A percentile compares a stretch with the other conserved stretches of the same genome.
These are phyloP conservation scores for Ramalina intermedia DNA, from an alignment of 495 filamentous ascomycete species.

Conservation along the genomic window DNA sequence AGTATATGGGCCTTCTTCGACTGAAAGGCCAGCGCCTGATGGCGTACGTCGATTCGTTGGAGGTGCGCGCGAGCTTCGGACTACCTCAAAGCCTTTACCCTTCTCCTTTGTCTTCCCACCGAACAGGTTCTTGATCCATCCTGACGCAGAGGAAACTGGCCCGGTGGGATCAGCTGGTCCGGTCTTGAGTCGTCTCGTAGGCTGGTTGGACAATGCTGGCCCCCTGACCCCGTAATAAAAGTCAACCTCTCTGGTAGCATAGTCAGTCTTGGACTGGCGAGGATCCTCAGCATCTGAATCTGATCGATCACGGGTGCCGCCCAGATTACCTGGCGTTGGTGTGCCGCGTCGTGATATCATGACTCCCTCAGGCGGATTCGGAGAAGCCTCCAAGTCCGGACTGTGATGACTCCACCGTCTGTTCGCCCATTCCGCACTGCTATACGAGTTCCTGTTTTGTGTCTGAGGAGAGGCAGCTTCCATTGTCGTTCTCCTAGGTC, in stretches of 20 bases:
- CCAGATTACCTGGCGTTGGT: constrained; percentile 37
- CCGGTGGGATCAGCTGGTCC: constrained; percentile 91
- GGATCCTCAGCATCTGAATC: constrained; percentile 33
- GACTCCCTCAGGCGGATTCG: constrained; percentile 29
- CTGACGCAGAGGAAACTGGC: constrained; percentile 71
- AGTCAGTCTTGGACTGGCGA: constrained; percentile 53
- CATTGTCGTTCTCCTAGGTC: constrained; percentile 44
- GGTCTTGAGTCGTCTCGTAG: constrained; percentile 73
- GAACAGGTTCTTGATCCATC: constrained; percentile 71
- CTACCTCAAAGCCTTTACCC: constrained; percentile 91
- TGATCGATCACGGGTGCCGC: constrained; percentile 37
- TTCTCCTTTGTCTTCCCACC: constrained; percentile 75
- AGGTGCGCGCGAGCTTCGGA: constrained; percentile 62
- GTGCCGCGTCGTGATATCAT: constrained; percentile 37
- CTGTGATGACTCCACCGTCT: constrained; percentile 25
- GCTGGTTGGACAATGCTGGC: constrained; percentile 68
- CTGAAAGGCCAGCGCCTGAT: constrained; percentile 9
- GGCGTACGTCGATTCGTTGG: constrained; percentile 27
- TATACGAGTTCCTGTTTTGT: constrained; percentile 33
- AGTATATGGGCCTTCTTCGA: constrained; percentile 34
- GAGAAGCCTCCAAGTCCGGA: constrained; percentile 15
- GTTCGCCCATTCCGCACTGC: constrained; percentile 36
- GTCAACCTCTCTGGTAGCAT: constrained; percentile 82
- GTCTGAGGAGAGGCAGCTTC: constrained; percentile 31
- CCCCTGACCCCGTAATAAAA: constrained; percentile 78